phyloP scores from a whole-genome alignment of 176 grass and related monocot species.

The Aegilops bicornis region DNA sequence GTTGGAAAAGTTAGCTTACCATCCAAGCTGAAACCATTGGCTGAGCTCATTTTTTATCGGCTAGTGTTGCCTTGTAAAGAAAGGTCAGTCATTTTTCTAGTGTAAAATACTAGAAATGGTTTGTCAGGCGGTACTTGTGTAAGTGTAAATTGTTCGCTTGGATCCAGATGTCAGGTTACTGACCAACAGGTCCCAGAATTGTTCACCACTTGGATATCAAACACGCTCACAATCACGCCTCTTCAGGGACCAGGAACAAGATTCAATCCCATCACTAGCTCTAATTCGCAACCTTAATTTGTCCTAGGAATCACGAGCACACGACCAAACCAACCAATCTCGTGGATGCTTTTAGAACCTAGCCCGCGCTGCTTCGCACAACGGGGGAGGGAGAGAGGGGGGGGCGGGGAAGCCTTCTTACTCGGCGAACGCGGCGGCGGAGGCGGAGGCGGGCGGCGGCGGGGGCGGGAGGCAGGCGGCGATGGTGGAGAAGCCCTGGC shows the following conservation, averaged over 20 bases:
- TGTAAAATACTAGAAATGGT: background rate
- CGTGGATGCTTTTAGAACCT: background rate
- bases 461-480: slow-evolving; percentile 32
- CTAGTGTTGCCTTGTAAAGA: background rate
- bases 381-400: background rate
- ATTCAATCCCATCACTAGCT: background rate
- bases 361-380: background rate
- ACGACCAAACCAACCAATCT: background rate
- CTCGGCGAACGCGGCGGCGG: slow-evolving; percentile 35
- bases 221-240: background rate
- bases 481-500: slow-evolving; percentile 89
- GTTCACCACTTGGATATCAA: background rate
- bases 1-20: background rate
- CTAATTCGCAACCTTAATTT: background rate
- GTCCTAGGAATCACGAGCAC: background rate
- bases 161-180: no score
- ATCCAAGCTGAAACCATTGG: background rate
- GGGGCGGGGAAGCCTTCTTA: background rate
- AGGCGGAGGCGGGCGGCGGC: background rate
- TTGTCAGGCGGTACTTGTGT: background rate
- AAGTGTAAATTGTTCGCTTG: no score
- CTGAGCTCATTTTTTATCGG: background rate
- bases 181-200: no score
- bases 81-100: background rate
- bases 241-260: background rate